Base-by-base conservation (phyloP, 2,329 filamentous ascomycete species). In the Trichoderma cornu-damae region DNA sequence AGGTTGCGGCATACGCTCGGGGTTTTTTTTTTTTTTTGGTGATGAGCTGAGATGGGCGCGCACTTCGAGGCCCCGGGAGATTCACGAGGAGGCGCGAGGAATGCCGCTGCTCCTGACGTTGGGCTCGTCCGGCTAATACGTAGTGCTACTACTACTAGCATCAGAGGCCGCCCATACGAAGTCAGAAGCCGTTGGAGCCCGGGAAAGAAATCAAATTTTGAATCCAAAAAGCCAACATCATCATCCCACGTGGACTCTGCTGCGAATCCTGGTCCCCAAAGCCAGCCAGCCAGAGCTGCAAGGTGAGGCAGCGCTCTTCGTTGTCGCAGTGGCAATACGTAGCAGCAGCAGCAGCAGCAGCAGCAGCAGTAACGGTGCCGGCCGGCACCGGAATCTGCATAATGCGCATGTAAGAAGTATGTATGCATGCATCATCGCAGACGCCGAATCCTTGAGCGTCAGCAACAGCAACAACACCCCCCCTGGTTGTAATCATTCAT, bases 231-330 rank as follows among this genome's bases (percentile, higher is more conserved):
- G n/a, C n/a, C 22, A 53, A 28, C 22, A 30, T 38, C 11, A 55
- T 35, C 48, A 40, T 28, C 48, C 51, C 51, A 55, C 51, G 51
- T 55, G 51, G 51, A 55, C 51, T n/a, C n/a, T 28, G 42, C 34
- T 55, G 42, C 32, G 24, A 38, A 46, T 38, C 30, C 49, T 22
- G 26, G 49, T 34, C 24, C n/a, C n/a, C n/a, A n/a, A n/a, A n/a
- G n/a, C n/a, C n/a, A n/a, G n/a, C n/a, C n/a, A n/a, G n/a, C n/a
- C 11, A 26, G 9, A 3, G 4, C 28, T 47, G n/a, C 26, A 32
- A 47, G 43, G 16, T 30, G 28, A 47, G 26, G 28, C 22, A 34
- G 32, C 12, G 16, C 44, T 18, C 28, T 22, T 32, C 44, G 44
- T n/a, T n/a, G n/a, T n/a, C n/a, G n/a, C n/a, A n/a, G n/a, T n/a